Conservation (phyloP, 2,329 filamentous ascomycete genomes). For the Colletotrichum gigasporum region DNA sequence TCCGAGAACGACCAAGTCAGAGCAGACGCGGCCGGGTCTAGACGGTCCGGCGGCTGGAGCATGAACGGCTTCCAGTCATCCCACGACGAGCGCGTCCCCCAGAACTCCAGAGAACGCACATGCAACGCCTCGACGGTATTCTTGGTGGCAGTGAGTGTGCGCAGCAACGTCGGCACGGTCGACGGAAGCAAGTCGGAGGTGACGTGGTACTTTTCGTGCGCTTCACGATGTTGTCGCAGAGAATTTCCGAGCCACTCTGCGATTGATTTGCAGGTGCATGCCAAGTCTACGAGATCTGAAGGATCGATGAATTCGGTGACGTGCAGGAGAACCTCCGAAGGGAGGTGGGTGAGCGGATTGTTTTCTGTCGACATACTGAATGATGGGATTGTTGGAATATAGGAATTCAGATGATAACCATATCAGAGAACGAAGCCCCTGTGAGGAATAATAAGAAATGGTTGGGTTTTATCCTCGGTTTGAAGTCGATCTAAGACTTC, state of each 20-base stretch:
- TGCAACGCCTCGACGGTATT: slow-evolving; percentile 2
- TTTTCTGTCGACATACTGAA: no score
- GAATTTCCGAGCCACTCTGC: not conserved
- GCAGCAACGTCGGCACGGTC: not conserved
- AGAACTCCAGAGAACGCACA: slow-evolving; percentile 4
- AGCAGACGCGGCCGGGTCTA: not conserved
- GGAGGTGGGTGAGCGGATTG: not conserved
- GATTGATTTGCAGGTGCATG: not conserved
- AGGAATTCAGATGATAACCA: no score
- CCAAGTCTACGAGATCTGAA: not conserved
- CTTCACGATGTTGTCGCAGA: not conserved
- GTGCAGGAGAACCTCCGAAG: not conserved
- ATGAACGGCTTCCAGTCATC: slow-evolving; percentile 3
- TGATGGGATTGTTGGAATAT: no score
- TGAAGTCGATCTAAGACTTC: no score
- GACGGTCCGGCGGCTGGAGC: not conserved
- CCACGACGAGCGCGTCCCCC: not conserved
- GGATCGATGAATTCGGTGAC: not conserved
- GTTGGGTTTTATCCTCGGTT: no score
- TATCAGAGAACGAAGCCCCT: no score
- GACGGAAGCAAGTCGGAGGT: slow-evolving; percentile 4
- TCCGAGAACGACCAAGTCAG: not conserved
- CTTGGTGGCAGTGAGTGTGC: not conserved
- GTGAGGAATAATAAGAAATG: no score
- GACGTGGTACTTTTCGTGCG: not conserved